These are phyloP conservation scores for Venturia asperata DNA, from an alignment of 2,329 filamentous ascomycete genomes.

Conservation along the genomic window DNA sequence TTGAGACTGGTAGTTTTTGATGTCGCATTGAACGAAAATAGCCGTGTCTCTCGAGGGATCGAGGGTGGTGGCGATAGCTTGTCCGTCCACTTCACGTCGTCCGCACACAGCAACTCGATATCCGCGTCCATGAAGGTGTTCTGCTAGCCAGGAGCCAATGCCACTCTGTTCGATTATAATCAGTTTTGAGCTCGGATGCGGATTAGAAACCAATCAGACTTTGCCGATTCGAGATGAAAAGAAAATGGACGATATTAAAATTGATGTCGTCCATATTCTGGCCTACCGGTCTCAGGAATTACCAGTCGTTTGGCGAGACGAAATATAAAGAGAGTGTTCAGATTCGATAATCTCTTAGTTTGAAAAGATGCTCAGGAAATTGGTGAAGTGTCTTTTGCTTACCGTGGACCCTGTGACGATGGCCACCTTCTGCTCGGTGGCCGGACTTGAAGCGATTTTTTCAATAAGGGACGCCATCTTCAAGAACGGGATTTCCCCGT, in stretches of 20 bases:
- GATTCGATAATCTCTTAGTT: too few species aligned
- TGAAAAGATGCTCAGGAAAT: too few species aligned
- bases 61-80: conserved; percentile 24
- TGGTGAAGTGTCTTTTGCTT: too few species aligned
- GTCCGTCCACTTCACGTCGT: conserved; percentile 33
- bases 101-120: conserved; percentile 37
- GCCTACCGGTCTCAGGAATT: too few species aligned
- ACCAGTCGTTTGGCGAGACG: too few species aligned
- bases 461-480: neutral
- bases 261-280: too few species aligned
- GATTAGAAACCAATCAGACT: too few species aligned
- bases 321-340: too few species aligned
- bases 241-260: too few species aligned
- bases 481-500: neutral
- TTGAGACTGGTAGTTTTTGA: conserved; percentile 42
- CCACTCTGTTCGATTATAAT: conserved; percentile 35
- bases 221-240: too few species aligned
- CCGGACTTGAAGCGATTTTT: neutral
- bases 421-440: neutral
- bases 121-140: conserved; percentile 31
- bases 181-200: neutral
- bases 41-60: conserved; percentile 24
- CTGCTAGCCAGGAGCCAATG: conserved; percentile 40
- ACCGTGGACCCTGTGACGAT: neutral
- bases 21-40: conserved; percentile 40